Evolutionary conservation across 2,329 filamentous ascomycete species (phyloP).

Genomic region (Talaromyces pinophilus): DNA sequence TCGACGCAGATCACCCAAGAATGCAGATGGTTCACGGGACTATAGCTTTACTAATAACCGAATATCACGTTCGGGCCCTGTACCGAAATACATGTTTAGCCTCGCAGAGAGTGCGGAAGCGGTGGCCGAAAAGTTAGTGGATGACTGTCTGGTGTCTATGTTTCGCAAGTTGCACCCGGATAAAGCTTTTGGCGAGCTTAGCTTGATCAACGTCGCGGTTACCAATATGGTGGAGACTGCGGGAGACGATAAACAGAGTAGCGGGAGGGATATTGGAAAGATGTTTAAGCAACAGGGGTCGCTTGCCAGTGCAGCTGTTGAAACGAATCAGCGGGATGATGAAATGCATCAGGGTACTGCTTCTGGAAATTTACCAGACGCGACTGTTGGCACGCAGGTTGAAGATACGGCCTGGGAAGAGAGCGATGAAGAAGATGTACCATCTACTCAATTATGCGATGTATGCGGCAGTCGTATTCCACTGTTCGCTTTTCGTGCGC

Average conservation of each 20-base stretch:
- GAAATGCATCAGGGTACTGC: neutral
- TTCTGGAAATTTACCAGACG: conserved; percentile 22
- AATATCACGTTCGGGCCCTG: conserved; percentile 71
- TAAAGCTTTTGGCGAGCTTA: conserved; percentile 72
- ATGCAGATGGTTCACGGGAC: conserved; percentile 55
- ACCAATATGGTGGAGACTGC: conserved; percentile 74
- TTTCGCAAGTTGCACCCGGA: conserved; percentile 74
- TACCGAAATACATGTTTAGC: conserved; percentile 74
- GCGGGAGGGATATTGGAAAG: conserved; percentile 73
- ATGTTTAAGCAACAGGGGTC: conserved; percentile 73
- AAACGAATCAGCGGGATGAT: neutral
- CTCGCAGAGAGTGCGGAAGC: conserved; percentile 59
- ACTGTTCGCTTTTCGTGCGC: conserved; percentile 53
- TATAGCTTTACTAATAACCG: conserved; percentile 61
- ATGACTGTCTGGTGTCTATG: conserved; percentile 67
- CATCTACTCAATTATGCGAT: conserved; percentile 39
- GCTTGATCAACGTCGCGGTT: conserved; percentile 81
- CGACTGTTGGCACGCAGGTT: conserved; percentile 26
- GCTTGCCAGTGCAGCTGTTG: conserved; percentile 58
- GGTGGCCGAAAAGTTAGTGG: conserved; percentile 68
- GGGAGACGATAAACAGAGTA: conserved; percentile 52
- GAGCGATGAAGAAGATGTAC: conserved; percentile 33
- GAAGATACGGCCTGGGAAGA: conserved; percentile 38
- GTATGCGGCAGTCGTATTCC: conserved; percentile 52
- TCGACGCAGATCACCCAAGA: conserved; percentile 59